These are phyloP conservation scores for Stephanodiscus minutulus DNA, from an alignment of 108 stramenopile species.

Conservation along the genomic window DNA sequence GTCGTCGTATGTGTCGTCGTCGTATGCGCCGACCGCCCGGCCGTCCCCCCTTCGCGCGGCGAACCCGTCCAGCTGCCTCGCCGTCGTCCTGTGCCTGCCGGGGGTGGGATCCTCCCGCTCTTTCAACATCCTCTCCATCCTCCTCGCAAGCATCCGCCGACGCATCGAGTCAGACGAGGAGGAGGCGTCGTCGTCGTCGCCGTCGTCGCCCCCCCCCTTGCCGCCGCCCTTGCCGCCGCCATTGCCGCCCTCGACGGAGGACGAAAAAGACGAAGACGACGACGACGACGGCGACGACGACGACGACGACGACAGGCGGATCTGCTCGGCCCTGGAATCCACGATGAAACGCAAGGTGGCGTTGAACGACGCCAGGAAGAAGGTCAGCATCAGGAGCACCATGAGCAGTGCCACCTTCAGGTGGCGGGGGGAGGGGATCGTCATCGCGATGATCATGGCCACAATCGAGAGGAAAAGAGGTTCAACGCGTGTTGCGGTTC, in stretches of 20 bases:
- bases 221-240: neutral
- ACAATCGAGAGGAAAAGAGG: too few relatives aligned
- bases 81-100: conserved; percentile 9
- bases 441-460: neutral
- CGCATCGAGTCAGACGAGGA: too few relatives aligned
- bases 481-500: too few relatives aligned
- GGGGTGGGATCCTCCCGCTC: conserved; percentile 17
- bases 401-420: neutral
- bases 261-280: neutral
- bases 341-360: conserved; percentile 18
- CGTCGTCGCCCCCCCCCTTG: neutral
- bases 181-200: neutral
- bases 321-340: neutral
- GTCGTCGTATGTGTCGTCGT: neutral
- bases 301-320: neutral
- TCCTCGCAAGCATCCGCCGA: conserved; percentile 1
- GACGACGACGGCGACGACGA: too few relatives aligned
- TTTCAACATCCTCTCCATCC: neutral
- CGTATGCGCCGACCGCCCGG: neutral
- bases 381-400: neutral
- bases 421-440: conserved; percentile 4
- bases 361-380: conserved; percentile 10
- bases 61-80: conserved; percentile 30
- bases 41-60: neutral
- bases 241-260: conserved; percentile 1